Evolutionary conservation across 495 filamentous ascomycete genomes (phyloP).

Genomic region (Penicillium bialowiezense): DNA sequence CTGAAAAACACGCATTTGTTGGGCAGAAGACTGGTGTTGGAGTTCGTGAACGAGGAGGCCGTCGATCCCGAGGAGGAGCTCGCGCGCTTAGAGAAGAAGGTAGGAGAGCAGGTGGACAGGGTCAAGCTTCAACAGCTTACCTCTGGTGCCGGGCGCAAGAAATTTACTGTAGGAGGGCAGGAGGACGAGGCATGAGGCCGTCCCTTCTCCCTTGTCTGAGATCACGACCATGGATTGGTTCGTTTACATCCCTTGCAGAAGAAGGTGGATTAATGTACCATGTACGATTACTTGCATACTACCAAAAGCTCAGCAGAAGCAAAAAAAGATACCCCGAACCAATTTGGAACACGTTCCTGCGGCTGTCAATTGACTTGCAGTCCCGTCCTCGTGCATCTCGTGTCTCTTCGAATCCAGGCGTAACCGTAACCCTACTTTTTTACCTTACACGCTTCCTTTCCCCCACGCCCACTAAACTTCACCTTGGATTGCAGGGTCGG

Average conservation of each 20-base stretch:
- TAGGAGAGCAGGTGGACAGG: conserved; percentile 80
- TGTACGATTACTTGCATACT: conserved; percentile 32
- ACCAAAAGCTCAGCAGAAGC: conserved; percentile 7
- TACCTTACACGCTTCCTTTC: conserved; percentile 7
- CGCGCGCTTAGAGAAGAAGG: conserved; percentile 92
- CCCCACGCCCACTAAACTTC: conserved; percentile 14
- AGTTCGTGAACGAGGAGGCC: conserved; percentile 82
- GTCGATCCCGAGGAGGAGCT: conserved; percentile 94
- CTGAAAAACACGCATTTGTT: conserved; percentile 91
- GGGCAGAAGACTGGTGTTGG: conserved; percentile 80
- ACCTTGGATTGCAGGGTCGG: conserved; percentile 18
- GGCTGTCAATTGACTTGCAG: conserved; percentile 37
- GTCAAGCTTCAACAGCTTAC: conserved; percentile 85
- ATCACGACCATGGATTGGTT: conserved; percentile 22
- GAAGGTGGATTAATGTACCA: conserved; percentile 17
- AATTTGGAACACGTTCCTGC: conserved; percentile 35
- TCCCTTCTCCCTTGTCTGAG: conserved; percentile 37
- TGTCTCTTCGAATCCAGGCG: conserved; percentile 16
- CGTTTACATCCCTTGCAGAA: conserved; percentile 38
- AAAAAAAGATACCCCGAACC: conserved; percentile 30
- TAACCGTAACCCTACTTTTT: conserved; percentile 18
- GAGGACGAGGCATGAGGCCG: conserved; percentile 58
- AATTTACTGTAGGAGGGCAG: conserved; percentile 76
- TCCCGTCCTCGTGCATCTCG: conserved; percentile 25
- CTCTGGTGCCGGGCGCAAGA: conserved; percentile 70